Conservation (phyloP, 1,139 yeast genomes). For the Pichia sp. region DNA sequence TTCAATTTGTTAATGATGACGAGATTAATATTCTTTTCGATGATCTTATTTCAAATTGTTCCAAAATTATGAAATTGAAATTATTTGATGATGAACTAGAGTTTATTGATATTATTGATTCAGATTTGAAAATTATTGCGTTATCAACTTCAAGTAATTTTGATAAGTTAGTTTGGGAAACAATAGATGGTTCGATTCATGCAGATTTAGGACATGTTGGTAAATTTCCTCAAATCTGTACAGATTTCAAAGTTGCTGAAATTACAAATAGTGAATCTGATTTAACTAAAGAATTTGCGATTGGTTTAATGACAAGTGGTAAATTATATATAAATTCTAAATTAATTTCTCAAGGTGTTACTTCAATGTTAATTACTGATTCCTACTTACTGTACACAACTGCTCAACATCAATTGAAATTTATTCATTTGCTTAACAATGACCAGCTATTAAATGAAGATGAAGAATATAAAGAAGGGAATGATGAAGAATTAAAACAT, state of each 20-base stretch:
- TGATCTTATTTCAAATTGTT: slow-evolving; percentile 6
- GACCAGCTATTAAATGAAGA: slow-evolving; percentile 17
- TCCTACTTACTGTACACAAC: slow-evolving; percentile 77
- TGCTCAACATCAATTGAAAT: slow-evolving; percentile 77
- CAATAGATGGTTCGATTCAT: slow-evolving; percentile 56
- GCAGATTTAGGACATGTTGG: slow-evolving; percentile 31
- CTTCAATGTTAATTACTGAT: slow-evolving; percentile 73
- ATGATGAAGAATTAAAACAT: slow-evolving; percentile 19
- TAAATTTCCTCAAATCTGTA: slow-evolving; percentile 65
- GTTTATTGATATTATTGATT: slow-evolving; percentile 37
- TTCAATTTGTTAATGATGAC: slow-evolving; percentile 49
- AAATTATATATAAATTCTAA: slow-evolving; percentile 60
- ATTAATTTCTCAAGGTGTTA: slow-evolving; percentile 69
- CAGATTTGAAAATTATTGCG: slow-evolving; percentile 45
- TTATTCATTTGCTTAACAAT: slow-evolving; percentile 54
- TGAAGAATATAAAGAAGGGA: slow-evolving; percentile 21
- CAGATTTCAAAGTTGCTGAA: slow-evolving; percentile 48
- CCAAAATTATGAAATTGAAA: slow-evolving; percentile 3
- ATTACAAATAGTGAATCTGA: slow-evolving; percentile 20
- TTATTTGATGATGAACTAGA: neutral
- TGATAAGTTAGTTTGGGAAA: slow-evolving; percentile 48
- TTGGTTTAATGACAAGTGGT: slow-evolving; percentile 71
- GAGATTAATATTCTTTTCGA: slow-evolving; percentile 56
- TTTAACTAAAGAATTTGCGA: slow-evolving; percentile 31
- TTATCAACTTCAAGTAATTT: slow-evolving; percentile 53